Base-by-base conservation (phyloP, 2,329 filamentous ascomycete genomes). In the Botryotinia globosa region DNA sequence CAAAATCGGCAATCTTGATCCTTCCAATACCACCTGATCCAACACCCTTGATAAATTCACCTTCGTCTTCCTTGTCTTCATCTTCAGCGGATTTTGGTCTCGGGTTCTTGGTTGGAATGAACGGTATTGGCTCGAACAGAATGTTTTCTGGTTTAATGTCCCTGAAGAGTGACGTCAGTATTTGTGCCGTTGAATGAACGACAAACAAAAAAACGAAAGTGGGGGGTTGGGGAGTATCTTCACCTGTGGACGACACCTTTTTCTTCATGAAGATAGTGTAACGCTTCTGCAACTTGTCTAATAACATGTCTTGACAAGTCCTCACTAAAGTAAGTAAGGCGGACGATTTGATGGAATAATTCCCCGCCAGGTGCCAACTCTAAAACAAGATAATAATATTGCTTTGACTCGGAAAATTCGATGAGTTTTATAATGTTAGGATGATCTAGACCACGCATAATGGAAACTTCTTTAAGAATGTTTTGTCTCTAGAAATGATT, bases 121-220 rank as follows among this genome's bases (percentile, higher is more conserved):
- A 91, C 0, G 94, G 91, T 73, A 91, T 92, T 6, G 94, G 95
- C 78, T 93, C 93, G 83, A 98, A 99, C 4, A 99, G 85, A 72
- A 99, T 90, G 80, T 99, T 99, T 83, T 99, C 96, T 0, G 96
- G 96, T 83, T 99, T 99, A 84, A 99, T 99, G 81, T 98, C 94
- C 82, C 94, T 98, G 80, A 97, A 79, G 73, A 61, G 80, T 81
- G 78, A 81, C 77, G 78, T 82, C 79, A 82, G 77, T 76, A 76
- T 75, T 34, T n/a, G n/a, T 29, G 73, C 34, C 71, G 32, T 45
- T 72, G 68, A 63, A 67, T 64, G 29, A 67, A 54, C 32, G 56
- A 64, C 18, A 56, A 42, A 66, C 18, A 62, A 39, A 10, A 10
- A 8, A 29, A 64, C 29, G 39, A 25, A 29, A 62, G 59, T 62